Evolutionary conservation across 2,329 filamentous ascomycete genomes (phyloP).

Genomic region (Macrophomina phaseolina): DNA sequence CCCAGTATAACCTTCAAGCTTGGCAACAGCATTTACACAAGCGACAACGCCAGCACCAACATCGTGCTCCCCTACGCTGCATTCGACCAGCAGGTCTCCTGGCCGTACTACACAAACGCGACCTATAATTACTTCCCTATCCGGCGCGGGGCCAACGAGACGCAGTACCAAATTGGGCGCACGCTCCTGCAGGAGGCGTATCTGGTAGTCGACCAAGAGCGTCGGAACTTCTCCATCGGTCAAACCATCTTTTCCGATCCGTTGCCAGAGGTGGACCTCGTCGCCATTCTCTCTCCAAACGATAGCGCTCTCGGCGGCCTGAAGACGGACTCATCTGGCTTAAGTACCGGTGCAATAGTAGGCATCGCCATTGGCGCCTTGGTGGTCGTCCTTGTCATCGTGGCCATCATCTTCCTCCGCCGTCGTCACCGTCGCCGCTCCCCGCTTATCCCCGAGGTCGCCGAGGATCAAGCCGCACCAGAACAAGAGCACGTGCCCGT

Average conservation of each 20-base stretch:
- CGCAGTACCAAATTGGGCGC: slow-evolving; percentile 37
- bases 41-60: background rate
- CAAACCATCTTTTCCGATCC: background rate
- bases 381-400: too few relatives aligned
- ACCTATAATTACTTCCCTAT: background rate
- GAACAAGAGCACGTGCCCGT: too few relatives aligned
- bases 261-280: background rate
- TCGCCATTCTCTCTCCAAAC: too few relatives aligned
- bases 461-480: too few relatives aligned
- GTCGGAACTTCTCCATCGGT: slow-evolving; percentile 44
- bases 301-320: too few relatives aligned
- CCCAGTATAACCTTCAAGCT: background rate
- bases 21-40: background rate
- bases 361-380: too few relatives aligned
- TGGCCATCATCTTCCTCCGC: too few relatives aligned
- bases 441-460: too few relatives aligned
- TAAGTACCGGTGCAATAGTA: too few relatives aligned
- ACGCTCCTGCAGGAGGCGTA: slow-evolving; percentile 37
- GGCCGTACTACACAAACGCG: background rate
- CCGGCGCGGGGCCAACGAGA: background rate
- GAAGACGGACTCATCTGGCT: too few relatives aligned
- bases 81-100: background rate
- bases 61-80: background rate
- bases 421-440: too few relatives aligned
- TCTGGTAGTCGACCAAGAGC: slow-evolving; percentile 40